Conservation (phyloP, 352 stramenopile genomes). For the Globisporangium okanoganense region DNA sequence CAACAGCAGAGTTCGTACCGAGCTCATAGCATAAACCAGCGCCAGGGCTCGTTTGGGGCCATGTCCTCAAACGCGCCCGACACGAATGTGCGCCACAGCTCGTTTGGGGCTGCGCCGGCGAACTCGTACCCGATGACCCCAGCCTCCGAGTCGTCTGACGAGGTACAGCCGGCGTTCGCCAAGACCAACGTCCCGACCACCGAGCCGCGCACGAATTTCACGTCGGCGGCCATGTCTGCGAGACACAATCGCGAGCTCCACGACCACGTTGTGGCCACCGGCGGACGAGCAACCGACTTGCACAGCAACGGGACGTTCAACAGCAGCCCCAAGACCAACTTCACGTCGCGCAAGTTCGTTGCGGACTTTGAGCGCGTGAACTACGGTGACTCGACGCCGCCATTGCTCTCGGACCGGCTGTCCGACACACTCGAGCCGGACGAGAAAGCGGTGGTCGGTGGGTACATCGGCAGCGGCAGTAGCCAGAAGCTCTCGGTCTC, state of each 20-base stretch:
- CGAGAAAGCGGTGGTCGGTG: neutral
- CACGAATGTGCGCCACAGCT: neutral
- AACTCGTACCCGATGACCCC: slow-evolving; percentile 23
- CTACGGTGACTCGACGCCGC: slow-evolving; percentile 10
- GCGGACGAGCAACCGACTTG: neutral
- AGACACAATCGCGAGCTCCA: neutral
- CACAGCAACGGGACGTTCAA: slow-evolving; percentile 15
- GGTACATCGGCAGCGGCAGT: slow-evolving; percentile 30
- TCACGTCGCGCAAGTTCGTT: slow-evolving; percentile 25
- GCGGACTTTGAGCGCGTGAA: slow-evolving; percentile 9
- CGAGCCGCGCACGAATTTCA: slow-evolving; percentile 10
- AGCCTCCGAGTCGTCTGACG: slow-evolving; percentile 14
- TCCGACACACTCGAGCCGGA: slow-evolving; percentile 9
- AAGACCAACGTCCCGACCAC: slow-evolving; percentile 34
- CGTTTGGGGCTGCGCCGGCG: slow-evolving; percentile 6
- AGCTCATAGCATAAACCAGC: too few species aligned
- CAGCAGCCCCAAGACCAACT: slow-evolving; percentile 41
- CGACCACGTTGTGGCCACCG: slow-evolving; percentile 1
- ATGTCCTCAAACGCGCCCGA: neutral
- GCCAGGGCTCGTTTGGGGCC: slow-evolving; percentile 12
- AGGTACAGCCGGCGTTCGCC: slow-evolving; percentile 19
- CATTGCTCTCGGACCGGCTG: slow-evolving; percentile 11
- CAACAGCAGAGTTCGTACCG: too few species aligned
- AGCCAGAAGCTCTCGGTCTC: slow-evolving; percentile 44
- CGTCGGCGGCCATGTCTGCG: neutral